Evolutionary conservation across 2,329 filamentous ascomycete genomes (phyloP).

Genomic region (Fusarium mundagurra): DNA sequence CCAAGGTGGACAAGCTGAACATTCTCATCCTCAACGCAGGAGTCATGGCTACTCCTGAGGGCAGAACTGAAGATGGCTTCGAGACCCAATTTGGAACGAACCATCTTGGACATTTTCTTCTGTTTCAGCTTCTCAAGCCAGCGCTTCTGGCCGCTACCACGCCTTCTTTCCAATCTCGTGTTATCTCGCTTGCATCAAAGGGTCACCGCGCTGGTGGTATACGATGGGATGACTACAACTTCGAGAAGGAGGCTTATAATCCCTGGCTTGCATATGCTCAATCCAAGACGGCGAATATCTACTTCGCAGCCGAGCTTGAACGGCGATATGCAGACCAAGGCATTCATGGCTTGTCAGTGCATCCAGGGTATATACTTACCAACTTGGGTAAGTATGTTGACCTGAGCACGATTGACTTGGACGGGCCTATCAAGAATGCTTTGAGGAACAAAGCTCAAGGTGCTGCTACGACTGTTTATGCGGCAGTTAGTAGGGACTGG

Average conservation of each 20-base stretch:
- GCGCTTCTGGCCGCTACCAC: slow-evolving; percentile 53
- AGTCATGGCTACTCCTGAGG: slow-evolving; percentile 21
- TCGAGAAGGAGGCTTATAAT: slow-evolving; percentile 15
- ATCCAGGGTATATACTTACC: slow-evolving; percentile 16
- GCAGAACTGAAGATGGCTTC: slow-evolving; percentile 19
- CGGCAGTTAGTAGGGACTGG: neutral
- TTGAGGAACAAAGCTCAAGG: slow-evolving; percentile 1
- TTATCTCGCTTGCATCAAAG: slow-evolving; percentile 56
- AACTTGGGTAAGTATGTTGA: slow-evolving; percentile 1
- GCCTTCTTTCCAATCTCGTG: slow-evolving; percentile 54
- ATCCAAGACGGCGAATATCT: slow-evolving; percentile 32
- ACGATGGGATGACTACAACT: slow-evolving; percentile 26
- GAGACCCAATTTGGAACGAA: slow-evolving; percentile 43
- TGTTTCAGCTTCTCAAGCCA: slow-evolving; percentile 53
- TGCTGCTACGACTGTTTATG: slow-evolving; percentile 9
- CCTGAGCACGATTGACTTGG: neutral
- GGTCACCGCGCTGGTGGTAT: slow-evolving; percentile 47
- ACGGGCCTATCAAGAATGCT: neutral
- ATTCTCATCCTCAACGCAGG: slow-evolving; percentile 17
- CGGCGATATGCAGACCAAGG: slow-evolving; percentile 11
- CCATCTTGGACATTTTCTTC: slow-evolving; percentile 42
- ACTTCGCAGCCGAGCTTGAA: slow-evolving; percentile 34
- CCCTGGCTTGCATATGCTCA: slow-evolving; percentile 32
- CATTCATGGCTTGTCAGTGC: slow-evolving; percentile 20
- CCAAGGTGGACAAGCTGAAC: neutral